Evolutionary conservation across 495 filamentous ascomycete genomes (phyloP), one percentile per base, ranked within the genome.

Genomic region (Hypoxylon trugodes): DNA sequence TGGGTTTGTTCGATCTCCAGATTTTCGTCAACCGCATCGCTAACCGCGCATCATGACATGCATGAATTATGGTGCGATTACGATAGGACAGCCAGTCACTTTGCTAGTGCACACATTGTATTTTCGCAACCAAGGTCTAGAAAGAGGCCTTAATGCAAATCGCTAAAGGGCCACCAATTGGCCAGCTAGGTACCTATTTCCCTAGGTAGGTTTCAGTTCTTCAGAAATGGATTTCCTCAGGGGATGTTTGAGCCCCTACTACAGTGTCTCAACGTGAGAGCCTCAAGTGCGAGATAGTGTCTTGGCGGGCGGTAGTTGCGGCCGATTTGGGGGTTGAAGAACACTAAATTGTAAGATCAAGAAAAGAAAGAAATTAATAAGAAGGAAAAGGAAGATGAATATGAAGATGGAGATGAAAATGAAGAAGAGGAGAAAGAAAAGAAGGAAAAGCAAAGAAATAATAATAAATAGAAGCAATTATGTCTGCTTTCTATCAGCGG

Each of bases 181-280:
- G 63, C 30, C 13, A 42, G 54, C 37, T 36, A 46, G n/a, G n/a
- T n/a, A n/a, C n/a, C n/a, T n/a, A n/a, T n/a, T n/a, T n/a, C n/a
- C n/a, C n/a, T n/a, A n/a, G 15, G 4, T 43, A 16, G 12, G 56
- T 66, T 61, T 66, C 51, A 47, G 45, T 51, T 12, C 21, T 40
- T 47, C 18, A 38, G 18, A 43, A 66, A 41, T 33, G 28, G 56
- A 66, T 66, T 52, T 61, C 22, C 51, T 32, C 50, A 66, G 63
- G 63, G 63, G 63, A 25, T 52, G 63, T 57, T 41, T 52, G 56
- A 57, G 33, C 63, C 63, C 56, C 57, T 57, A 46, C 26, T 13
- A 25, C 50, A 25, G 13, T 12, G 56, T 51, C 49, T 52, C 36
- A 54, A 46, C 16, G 30, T 21, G 15, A 16, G 32, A 57, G 46